phyloP scores from a whole-genome alignment of 2,329 filamentous ascomycete species.

The Phialophora verrucosa region DNA sequence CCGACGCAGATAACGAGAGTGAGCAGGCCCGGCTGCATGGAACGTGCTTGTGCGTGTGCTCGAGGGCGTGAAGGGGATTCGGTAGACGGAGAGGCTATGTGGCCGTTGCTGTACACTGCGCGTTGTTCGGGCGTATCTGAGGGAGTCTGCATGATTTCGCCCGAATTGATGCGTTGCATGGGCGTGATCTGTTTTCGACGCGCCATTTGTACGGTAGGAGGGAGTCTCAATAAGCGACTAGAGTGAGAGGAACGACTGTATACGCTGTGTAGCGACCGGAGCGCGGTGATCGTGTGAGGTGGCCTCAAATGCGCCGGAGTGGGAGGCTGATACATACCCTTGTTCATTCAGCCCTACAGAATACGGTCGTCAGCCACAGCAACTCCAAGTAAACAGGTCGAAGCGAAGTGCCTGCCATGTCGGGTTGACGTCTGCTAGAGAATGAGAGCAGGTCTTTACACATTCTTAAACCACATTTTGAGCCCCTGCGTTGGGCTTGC shows the following conservation, averaged over 20 bases:
- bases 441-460: no score
- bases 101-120: conserved; percentile 44
- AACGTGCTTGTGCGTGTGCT: conserved; percentile 3
- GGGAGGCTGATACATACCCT: neutral
- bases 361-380: no score
- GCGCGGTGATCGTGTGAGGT: neutral
- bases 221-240: conserved; percentile 25
- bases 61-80: neutral
- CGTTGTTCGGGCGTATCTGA: conserved; percentile 44
- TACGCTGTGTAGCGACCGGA: neutral
- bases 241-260: neutral
- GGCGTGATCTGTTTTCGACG: conserved; percentile 72
- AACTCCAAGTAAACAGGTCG: no score
- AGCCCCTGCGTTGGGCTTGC: no score
- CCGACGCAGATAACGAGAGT: conserved; percentile 86
- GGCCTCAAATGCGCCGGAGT: neutral
- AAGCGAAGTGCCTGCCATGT: no score
- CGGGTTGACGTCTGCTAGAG: no score
- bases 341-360: neutral
- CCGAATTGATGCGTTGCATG: conserved; percentile 68
- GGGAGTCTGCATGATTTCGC: conserved; percentile 62
- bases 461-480: no score
- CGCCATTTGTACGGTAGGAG: conserved; percentile 60
- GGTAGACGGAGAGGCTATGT: conserved; percentile 30
- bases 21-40: conserved; percentile 61